Percentiles rank a stretch among this genome's conserved stretches.
These are phyloP conservation scores for Primulina huaijiensis DNA, from an alignment of 257 asterid species.

Conservation along the genomic window DNA sequence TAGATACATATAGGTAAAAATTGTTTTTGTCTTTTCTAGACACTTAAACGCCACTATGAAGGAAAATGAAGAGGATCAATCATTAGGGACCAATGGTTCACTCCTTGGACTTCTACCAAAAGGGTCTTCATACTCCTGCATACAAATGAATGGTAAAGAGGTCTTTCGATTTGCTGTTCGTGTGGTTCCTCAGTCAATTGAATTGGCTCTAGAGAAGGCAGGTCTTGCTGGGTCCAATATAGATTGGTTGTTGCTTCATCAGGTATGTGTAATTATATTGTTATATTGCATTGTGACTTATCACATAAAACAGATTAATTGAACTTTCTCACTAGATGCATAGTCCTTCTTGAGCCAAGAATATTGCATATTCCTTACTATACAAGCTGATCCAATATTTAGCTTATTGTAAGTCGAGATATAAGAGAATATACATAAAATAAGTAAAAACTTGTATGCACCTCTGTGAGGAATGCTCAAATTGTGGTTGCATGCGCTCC, in stretches of 20 bases:
- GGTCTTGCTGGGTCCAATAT: conserved; percentile 67
- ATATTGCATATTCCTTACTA: not conserved
- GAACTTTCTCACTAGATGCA: not conserved
- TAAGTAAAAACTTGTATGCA: not conserved
- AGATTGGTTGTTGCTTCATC: conserved; percentile 96
- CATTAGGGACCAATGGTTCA: conserved; percentile 65
- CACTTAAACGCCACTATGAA: conserved; percentile 54
- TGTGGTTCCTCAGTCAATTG: conserved; percentile 90
- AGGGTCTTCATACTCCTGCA: conserved; percentile 63
- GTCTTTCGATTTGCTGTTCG: conserved; percentile 93
- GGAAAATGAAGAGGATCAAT: conserved; percentile 44
- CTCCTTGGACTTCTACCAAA: conserved; percentile 56
- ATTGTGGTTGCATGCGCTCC: not conserved
- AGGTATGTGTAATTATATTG: conserved; percentile 70
- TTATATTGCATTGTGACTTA: conserved; percentile 44
- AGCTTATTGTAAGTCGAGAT: not conserved
- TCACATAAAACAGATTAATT: not conserved
- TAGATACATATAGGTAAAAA: conserved; percentile 49
- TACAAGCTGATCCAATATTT: not conserved
- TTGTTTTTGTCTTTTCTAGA: conserved; percentile 43
- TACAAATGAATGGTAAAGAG: conserved; percentile 98
- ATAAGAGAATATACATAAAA: too few relatives aligned
- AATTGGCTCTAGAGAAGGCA: conserved; percentile 68
- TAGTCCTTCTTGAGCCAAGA: not conserved
- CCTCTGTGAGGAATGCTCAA: not conserved